A percentile compares a stretch with the other conserved stretches of the same genome.
Evolutionary conservation across 768 basidiomycete genomes (phyloP).

Genomic region (Phaffia australis): DNA sequence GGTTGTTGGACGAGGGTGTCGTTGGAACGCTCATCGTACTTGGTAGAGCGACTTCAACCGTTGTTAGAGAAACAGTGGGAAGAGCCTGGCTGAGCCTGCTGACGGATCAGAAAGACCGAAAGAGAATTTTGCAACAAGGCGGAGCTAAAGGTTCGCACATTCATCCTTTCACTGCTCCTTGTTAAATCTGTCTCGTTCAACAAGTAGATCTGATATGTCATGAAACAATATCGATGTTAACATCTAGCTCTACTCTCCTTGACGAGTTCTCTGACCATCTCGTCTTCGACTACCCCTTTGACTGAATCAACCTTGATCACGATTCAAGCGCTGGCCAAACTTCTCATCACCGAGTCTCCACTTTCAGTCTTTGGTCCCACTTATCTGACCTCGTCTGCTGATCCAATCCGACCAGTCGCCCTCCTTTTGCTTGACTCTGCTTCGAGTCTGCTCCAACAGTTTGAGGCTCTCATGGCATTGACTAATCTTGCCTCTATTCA

Average conservation of each 20-base stretch:
- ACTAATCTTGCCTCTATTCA: conserved; percentile 83
- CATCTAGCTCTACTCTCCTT: not conserved
- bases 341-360: conserved; percentile 84
- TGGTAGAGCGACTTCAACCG: conserved; percentile 53
- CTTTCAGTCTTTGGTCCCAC: conserved; percentile 82
- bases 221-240: no score
- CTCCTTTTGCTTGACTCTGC: conserved; percentile 58
- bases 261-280: not conserved
- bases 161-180: conserved; percentile 13
- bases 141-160: conserved; percentile 51
- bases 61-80: conserved; percentile 51
- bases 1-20: conserved; percentile 53
- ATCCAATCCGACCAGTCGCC: conserved; percentile 73
- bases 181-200: not conserved
- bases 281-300: not conserved
- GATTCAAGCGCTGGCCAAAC: conserved; percentile 81
- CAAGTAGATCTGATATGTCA: not conserved
- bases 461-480: conserved; percentile 90
- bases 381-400: conserved; percentile 52
- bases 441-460: conserved; percentile 66
- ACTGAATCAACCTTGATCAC: conserved; percentile 38
- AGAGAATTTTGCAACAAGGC: conserved; percentile 63
- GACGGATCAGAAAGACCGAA: conserved; percentile 66
- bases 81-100: conserved; percentile 59
- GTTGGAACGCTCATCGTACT: conserved; percentile 53